Base-by-base conservation (phyloP, 164 flowering plant genomes). In the Magnolia kwangsiensis region DNA sequence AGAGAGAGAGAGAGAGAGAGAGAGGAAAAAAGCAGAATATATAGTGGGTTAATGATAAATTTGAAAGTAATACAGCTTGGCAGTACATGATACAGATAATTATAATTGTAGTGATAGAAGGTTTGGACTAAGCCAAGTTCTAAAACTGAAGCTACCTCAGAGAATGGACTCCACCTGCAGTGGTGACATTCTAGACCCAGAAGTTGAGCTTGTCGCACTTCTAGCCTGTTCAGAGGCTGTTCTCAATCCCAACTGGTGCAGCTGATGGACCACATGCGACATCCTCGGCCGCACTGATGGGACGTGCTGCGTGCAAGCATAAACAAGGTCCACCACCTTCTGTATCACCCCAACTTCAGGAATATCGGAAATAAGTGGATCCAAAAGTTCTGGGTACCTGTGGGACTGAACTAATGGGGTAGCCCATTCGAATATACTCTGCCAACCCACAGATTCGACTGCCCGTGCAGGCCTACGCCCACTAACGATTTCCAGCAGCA, bases 241-340 rank as follows among this genome's bases (percentile, higher is more conserved):
- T 74, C 55, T 82, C 37, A 77, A 63, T 66, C 78, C 88, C 78
- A 95, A 74, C 78, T 88, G 98, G 75, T 90, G 97, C 75, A 95
- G 89, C 88, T 95, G 98, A 85, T 95, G 98, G 67, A 95, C 94
- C 45, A 95, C 96, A 81, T 93, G 96, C 1, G 97, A 94, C 98
- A 95, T 95, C 74, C 97, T 87, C 2, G 98, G 98, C 7, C 96
- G 89, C 88, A 93, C 90, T 0, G 98, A 95, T 8, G 98, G 98
- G 20, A 95, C 97, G 81, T 90, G 91, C 80, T 91, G 98, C 2
- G 98, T 95, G 84, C 98, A 95, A 75, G 93, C 80, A 80, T 93
- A 95, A 9, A 93, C 97, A 75, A 95, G 95, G 82, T 95, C 98
- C 58, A 93, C 98, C 55, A 92, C 97, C 85, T 90, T 93, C 76